Conservation (phyloP, 441 rosid species). For the Pelargonium myrrhifolium region DNA sequence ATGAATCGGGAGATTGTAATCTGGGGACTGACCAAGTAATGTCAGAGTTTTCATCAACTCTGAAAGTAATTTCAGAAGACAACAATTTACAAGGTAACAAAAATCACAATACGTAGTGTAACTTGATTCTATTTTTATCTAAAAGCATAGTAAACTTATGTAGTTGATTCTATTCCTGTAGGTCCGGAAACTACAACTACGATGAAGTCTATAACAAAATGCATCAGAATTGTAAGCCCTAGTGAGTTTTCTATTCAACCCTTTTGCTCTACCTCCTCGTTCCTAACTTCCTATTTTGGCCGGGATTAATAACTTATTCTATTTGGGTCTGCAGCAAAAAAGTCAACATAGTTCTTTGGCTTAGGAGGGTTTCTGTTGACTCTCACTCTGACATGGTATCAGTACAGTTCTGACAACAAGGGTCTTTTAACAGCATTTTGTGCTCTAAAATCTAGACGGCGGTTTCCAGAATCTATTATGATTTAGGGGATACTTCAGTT, state of each 20-base stretch:
- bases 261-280: slow-evolving; percentile 4
- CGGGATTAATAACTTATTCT: background rate
- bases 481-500: background rate
- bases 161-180: slow-evolving; percentile 22
- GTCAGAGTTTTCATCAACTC: slow-evolving; percentile 47
- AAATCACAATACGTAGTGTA: background rate
- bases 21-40: slow-evolving; percentile 31
- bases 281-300: background rate
- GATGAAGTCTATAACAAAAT: slow-evolving; percentile 43
- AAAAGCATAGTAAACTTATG: background rate
- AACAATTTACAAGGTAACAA: slow-evolving; percentile 34
- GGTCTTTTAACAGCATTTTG: slow-evolving; percentile 13
- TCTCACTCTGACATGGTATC: slow-evolving; percentile 25
- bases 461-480: background rate
- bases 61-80: slow-evolving; percentile 41
- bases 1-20: slow-evolving; percentile 40
- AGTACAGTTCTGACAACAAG: slow-evolving; percentile 22
- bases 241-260: slow-evolving; percentile 26
- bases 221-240: slow-evolving; percentile 47
- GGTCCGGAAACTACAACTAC: slow-evolving; percentile 38
- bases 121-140: slow-evolving; percentile 7
- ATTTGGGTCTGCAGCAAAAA: slow-evolving; percentile 38
- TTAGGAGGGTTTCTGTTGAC: slow-evolving; percentile 21
- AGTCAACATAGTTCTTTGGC: slow-evolving; percentile 20
- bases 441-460: background rate